phyloP scores from a whole-genome alignment of 2,329 filamentous ascomycete genomes.

The Xylaria sp. region DNA sequence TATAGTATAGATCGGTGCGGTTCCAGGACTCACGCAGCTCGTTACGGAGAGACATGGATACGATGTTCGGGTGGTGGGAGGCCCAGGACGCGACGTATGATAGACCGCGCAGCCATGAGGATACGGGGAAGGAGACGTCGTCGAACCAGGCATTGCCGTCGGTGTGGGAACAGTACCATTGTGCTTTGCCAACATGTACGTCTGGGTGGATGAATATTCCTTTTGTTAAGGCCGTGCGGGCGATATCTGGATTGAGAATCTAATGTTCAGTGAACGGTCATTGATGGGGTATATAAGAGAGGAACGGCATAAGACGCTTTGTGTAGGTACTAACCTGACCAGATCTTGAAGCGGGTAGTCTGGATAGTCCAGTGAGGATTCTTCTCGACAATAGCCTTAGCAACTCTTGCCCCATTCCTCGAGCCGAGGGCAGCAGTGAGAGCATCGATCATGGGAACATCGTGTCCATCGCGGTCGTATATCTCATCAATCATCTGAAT shows the following conservation, averaged over 20 bases:
- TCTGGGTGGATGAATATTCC: conserved; percentile 49
- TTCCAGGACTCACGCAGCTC: conserved; percentile 48
- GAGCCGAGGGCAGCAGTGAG: conserved; percentile 50
- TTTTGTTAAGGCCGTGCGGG: conserved; percentile 41
- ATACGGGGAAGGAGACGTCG: conserved; percentile 58
- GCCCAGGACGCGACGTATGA: conserved; percentile 56
- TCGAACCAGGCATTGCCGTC: conserved; percentile 63
- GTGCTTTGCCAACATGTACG: conserved; percentile 48
- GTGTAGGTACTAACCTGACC: conserved; percentile 31
- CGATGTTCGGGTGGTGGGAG: conserved; percentile 47
- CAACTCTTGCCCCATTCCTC: conserved; percentile 54
- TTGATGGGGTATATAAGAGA: not conserved
- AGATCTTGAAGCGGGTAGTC: conserved; percentile 54
- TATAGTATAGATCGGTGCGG: conserved; percentile 47
- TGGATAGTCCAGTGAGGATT: conserved; percentile 56
- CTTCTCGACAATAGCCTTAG: conserved; percentile 52
- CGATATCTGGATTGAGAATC: conserved; percentile 36
- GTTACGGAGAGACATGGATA: conserved; percentile 49
- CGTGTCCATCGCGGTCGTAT: conserved; percentile 46
- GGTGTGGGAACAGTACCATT: conserved; percentile 53
- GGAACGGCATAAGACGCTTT: not conserved
- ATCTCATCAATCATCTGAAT: conserved; percentile 62
- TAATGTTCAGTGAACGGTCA: not conserved
- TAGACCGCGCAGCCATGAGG: conserved; percentile 61
- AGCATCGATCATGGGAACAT: conserved; percentile 47